Conservation (phyloP, 371 early-diverging fungal genomes). For the Coemansia sp. region DNA sequence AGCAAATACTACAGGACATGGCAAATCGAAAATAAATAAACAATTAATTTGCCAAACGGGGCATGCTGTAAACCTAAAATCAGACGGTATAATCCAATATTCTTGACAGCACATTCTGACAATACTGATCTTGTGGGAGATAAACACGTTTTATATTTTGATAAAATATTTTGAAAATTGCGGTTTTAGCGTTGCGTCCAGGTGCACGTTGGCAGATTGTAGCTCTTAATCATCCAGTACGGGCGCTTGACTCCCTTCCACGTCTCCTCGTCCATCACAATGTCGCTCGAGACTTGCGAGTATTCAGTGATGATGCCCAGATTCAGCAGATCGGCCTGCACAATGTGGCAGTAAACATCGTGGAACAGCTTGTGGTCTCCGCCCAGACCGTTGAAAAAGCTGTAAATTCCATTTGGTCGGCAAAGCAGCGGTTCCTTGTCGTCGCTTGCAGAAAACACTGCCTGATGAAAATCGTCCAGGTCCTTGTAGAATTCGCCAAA, state of each 20-base stretch:
- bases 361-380: conserved; percentile 93
- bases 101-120: not conserved
- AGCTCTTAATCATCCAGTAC: conserved; percentile 80
- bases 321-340: conserved; percentile 74
- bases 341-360: conserved; percentile 87
- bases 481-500: conserved; percentile 94
- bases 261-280: conserved; percentile 71
- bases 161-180: not conserved
- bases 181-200: conserved; percentile 15
- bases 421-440: conserved; percentile 32
- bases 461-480: conserved; percentile 80
- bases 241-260: conserved; percentile 87
- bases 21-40: not conserved
- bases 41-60: not conserved
- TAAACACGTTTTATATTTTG: not conserved
- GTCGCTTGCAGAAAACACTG: conserved; percentile 62
- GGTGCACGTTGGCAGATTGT: conserved; percentile 72
- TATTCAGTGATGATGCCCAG: conserved; percentile 77
- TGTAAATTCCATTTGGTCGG: conserved; percentile 69
- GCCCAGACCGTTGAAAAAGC: conserved; percentile 93
- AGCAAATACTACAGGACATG: conserved; percentile 50
- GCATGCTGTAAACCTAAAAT: not conserved
- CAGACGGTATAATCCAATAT: not conserved
- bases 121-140: conserved; percentile 1
- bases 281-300: conserved; percentile 66